A percentile compares a stretch with the other conserved stretches of the same genome.
Evolutionary conservation across 306 rosid genomes (phyloP).

Genomic region (Gleditsia sinensis): DNA sequence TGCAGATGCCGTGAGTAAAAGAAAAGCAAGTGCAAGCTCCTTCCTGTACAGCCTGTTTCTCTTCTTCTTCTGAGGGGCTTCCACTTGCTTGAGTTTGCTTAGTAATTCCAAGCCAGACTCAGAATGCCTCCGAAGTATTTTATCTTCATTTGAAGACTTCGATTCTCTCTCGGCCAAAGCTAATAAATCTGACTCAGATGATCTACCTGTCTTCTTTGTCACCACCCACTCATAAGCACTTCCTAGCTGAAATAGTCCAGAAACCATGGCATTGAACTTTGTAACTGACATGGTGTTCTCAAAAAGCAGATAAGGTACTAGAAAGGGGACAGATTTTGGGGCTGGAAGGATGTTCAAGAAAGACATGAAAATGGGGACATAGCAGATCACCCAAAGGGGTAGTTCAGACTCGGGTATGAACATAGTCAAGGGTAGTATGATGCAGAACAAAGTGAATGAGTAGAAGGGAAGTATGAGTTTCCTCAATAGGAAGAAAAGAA

Average conservation of each 20-base stretch:
- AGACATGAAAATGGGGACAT: constrained; percentile 89
- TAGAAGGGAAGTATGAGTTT: constrained; percentile 95
- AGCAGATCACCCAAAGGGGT: constrained; percentile 97
- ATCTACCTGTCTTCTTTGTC: constrained; percentile 94
- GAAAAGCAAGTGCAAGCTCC: constrained; percentile 93
- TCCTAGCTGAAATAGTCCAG: constrained; percentile 92
- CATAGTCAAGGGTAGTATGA: constrained; percentile 95
- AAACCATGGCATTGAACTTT: constrained; percentile 98
- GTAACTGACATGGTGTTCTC: constrained; percentile 99
- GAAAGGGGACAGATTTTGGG: constrained; percentile 94
- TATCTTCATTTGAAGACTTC: constrained; percentile 67
- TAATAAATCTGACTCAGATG: constrained; percentile 87
- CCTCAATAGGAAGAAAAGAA: constrained; percentile 89
- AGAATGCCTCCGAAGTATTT: constrained; percentile 74
- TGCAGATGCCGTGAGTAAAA: constrained; percentile 87
- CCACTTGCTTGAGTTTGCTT: constrained; percentile 63
- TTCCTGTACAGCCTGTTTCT: constrained; percentile 78
- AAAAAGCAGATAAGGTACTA: constrained; percentile 89
- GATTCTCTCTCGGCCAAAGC: constrained; percentile 85
- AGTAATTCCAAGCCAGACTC: constrained; percentile 81
- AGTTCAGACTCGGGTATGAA: constrained; percentile 93
- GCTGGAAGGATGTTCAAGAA: constrained; percentile 90
- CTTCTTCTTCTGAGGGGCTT: constrained; percentile 58
- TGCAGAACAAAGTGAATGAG: constrained; percentile 94
- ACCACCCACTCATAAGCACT: constrained; percentile 99